Evolutionary conservation across 805 yeast genomes (phyloP), one percentile per base, ranked within the genome.

Genomic region (Cyberlindnera nakhonratchasimensis): DNA sequence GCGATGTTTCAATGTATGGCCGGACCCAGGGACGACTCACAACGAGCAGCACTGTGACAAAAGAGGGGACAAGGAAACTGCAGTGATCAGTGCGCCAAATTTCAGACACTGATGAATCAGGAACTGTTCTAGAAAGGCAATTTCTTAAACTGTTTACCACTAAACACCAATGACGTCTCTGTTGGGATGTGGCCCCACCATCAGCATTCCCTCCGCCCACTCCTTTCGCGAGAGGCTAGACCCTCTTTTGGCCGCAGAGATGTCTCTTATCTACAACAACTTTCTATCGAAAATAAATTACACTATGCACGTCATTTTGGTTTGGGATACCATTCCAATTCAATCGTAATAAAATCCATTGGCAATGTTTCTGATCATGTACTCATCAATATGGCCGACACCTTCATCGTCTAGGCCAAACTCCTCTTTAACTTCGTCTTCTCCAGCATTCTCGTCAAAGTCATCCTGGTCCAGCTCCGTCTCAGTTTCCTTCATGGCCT

Each of bases 361-460:
- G 46, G 95, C 95, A 45, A 93, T 86, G 59, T 77, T 86, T 46
- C 90, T 71, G 48, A 93, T 79, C 99, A 93, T 93, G 67, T 90
- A 95, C 70, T 93, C 98, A 60, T 93, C 99, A 40, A 91, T 78
- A 61, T 89, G 96, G 4, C 85, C 86, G 38, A 81, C 73, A 5
- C 71, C 74, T 25, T 80, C 74, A 45, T 67, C 68, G 37, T 64
- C 81, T 23, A 37, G 42, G 24, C 43, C 51, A 31, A 45, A 38
- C 25, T 43, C 47, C 16, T 41, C 48, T 10, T 23, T 36, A 37
- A 69, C 56, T 18, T 77, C 85, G 34, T 79, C 87, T 4, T 74
- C 82, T 37, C 66, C 77, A 4, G 34, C 52, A n/a, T 39, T 51
- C 17, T 52, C 60, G 12, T 50, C 55, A 59, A 91, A 91, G 61